Evolutionary conservation across 331 rosid genomes (phyloP), one percentile per base, ranked within the genome.

Genomic region (Rhamnella rubrinervis): DNA sequence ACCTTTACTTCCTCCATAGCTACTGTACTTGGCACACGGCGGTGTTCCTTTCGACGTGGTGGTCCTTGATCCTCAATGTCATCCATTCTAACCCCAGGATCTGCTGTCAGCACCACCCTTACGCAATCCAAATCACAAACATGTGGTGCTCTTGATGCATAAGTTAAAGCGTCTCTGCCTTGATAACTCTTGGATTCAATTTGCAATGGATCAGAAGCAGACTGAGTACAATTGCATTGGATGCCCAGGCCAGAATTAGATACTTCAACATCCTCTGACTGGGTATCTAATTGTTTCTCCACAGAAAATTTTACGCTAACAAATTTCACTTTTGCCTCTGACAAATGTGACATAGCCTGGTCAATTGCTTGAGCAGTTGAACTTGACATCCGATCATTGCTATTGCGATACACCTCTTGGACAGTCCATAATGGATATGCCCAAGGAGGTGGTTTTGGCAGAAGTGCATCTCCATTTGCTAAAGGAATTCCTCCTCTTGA

Each of bases 1-100:
- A 90, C 98, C 92, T 90, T 93, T 67, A 93, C 97, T 88, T 91
- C 98, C 77, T 93, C 98, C 19, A 90, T 90, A 38, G 97, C 98
- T 76, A 93, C 88, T 26, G 82, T 93, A 78, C 98, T 93, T 69
- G 98, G 98, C 82, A 93, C 93, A 23, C 97, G 92, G 7, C 96
- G 95, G 77, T 93, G 98, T 80, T 93, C 98, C 90, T 83, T 90
- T 74, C 87, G 83, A 62, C 90, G 86, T 17, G 74, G 82, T 20
- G 89, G 96, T 57, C 82, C 85, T 71, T 68, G 90, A 67, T 80
- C 89, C 82, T 88, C 88, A 82, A 90, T 85, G 76, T 93, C 98
- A 62, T 87, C 96, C 92, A 93, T 76, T 82, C 90, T 86, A 73
- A 84, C 80, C 70, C 92, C 88, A 58, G 91, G 89, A 78, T 90